phyloP scores from a whole-genome alignment of 192 early-diverging fungal genomes.

The Entrophospora sp. region DNA sequence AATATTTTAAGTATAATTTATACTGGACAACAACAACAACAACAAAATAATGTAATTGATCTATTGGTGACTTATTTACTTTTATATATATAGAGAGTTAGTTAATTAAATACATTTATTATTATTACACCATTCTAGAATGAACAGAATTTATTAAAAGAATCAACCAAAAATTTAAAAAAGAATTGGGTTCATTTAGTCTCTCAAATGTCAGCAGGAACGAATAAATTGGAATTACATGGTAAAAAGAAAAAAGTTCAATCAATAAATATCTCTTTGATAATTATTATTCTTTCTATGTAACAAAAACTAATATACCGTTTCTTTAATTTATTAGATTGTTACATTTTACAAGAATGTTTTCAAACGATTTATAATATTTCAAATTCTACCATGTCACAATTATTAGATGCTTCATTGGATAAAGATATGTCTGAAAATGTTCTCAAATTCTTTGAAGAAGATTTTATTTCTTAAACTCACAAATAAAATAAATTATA shows the following conservation, averaged over 20 bases:
- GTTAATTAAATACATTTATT: not conserved
- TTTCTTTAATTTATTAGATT: conserved; percentile 7
- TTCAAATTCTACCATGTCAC: not conserved
- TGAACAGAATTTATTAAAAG: not conserved
- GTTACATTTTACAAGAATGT: conserved; percentile 18
- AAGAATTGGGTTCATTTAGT: conserved; percentile 19
- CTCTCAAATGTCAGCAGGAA: conserved; percentile 9
- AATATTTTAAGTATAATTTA: not conserved
- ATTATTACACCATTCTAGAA: not conserved
- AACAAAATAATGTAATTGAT: not conserved
- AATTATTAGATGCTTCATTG: conserved; percentile 19
- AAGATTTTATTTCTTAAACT: not conserved
- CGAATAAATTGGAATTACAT: conserved; percentile 8
- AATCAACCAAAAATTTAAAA: conserved; percentile 6
- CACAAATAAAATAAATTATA: too few relatives aligned
- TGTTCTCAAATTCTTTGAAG: conserved; percentile 12
- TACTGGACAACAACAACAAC: not conserved
- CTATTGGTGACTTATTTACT: not conserved
- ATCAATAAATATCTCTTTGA: too few relatives aligned
- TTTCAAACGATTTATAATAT: conserved; percentile 12
- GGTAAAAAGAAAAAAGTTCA: too few relatives aligned
- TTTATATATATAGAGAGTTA: not conserved
- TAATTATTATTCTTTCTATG: too few relatives aligned
- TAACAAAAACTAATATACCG: too few relatives aligned
- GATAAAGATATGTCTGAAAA: conserved; percentile 10